phyloP scores from a whole-genome alignment of 2,329 filamentous ascomycete genomes.

The Aspergillus sp. region DNA sequence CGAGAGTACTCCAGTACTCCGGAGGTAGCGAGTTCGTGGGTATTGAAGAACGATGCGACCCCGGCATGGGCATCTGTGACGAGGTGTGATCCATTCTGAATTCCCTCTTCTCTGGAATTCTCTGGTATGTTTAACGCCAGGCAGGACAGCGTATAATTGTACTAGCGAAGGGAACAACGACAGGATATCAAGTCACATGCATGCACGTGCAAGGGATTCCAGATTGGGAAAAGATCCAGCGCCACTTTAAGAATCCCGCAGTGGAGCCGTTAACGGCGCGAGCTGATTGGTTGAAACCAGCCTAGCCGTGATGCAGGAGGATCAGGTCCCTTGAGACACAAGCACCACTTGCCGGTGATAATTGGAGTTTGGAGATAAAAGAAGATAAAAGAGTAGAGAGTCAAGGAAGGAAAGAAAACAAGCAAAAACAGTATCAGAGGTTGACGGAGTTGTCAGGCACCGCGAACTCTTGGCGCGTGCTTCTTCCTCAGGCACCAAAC shows the following conservation, averaged over 20 bases:
- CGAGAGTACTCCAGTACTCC: constrained; percentile 33
- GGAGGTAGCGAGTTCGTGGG: constrained; percentile 19
- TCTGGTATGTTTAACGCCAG: too few relatives aligned
- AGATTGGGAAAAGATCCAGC: constrained; percentile 8
- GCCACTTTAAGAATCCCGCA: constrained; percentile 1
- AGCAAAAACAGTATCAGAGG: neutral
- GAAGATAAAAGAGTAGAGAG: neutral
- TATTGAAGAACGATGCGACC: constrained; percentile 21
- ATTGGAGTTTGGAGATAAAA: neutral
- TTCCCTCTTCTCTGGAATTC: neutral
- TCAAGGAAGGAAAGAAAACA: neutral
- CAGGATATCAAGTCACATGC: constrained; percentile 11
- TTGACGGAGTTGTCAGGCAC: neutral
- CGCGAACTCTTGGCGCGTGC: neutral
- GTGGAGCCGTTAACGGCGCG: neutral
- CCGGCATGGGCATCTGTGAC: constrained; percentile 21
- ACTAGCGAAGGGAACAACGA: neutral
- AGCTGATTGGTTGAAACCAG: constrained; percentile 3
- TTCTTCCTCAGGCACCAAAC: constrained; percentile 1
- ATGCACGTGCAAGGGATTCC: constrained; percentile 12
- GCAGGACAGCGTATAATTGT: neutral
- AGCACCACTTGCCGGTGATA: neutral
- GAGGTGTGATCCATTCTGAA: constrained; percentile 30
- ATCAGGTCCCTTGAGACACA: neutral
- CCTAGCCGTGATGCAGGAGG: constrained; percentile 6